Conservation (phyloP, 2,329 filamentous ascomycete species). For the Epichloe brachyelytri region DNA sequence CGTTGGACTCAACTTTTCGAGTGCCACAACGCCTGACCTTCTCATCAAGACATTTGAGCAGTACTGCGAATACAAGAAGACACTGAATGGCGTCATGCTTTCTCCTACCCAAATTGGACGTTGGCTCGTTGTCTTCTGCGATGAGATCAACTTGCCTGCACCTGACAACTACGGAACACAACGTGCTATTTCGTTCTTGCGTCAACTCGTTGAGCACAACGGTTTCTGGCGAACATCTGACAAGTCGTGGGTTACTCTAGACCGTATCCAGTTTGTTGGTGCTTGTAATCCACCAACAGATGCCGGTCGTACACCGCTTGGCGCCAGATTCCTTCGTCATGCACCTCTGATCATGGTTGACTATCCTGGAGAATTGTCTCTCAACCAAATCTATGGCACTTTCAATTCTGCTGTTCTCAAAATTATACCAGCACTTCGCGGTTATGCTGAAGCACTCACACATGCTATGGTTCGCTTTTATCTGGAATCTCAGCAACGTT, state of each 20-base stretch:
- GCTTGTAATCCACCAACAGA: constrained; percentile 98
- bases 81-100: constrained; percentile 86
- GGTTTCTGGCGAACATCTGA: constrained; percentile 98
- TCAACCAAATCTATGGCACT: constrained; percentile 95
- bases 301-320: constrained; percentile 88
- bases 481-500: constrained; percentile 82
- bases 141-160: constrained; percentile 97
- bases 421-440: constrained; percentile 87
- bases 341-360: constrained; percentile 99
- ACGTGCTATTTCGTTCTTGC: constrained; percentile 89
- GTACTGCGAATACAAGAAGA: constrained; percentile 99
- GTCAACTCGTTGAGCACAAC: constrained; percentile 96
- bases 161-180: constrained; percentile 97
- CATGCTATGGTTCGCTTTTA: constrained; percentile 98
- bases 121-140: constrained; percentile 97
- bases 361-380: constrained; percentile 88
- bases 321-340: constrained; percentile 85
- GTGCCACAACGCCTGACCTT: constrained; percentile 92
- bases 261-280: constrained; percentile 97
- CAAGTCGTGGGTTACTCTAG: constrained; percentile 94
- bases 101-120: constrained; percentile 93
- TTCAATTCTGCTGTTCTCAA: constrained; percentile 96
- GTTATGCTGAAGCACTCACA: constrained; percentile 86
- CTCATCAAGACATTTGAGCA: constrained; percentile 99
- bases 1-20: constrained; percentile 98